These are phyloP conservation scores for Candida patagonica DNA, from an alignment of 805 yeast genomes.

Conservation along the genomic window DNA sequence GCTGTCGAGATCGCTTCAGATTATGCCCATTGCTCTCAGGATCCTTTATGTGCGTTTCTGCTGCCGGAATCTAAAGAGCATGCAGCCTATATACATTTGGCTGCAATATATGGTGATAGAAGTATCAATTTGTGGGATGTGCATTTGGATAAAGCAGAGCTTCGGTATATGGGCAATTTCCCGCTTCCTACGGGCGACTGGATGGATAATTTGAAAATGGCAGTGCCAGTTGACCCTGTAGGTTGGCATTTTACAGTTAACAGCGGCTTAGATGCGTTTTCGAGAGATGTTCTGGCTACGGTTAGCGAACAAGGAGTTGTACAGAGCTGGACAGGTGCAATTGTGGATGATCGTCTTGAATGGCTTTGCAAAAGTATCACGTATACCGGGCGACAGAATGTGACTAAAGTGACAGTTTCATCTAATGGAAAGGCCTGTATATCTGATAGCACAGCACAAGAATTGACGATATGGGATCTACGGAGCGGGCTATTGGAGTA, in stretches of 20 bases:
- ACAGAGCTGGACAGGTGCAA: constrained; percentile 37
- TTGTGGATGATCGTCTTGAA: constrained; percentile 23
- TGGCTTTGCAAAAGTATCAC: constrained; percentile 49
- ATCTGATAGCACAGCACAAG: constrained; percentile 43
- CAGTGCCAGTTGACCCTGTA: constrained; percentile 61
- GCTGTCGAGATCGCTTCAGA: constrained; percentile 8
- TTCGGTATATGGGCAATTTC: constrained; percentile 14
- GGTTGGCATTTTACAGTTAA: constrained; percentile 36
- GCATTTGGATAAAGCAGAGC: constrained; percentile 6
- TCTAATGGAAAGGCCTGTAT: constrained; percentile 69
- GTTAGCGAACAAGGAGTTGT: constrained; percentile 46
- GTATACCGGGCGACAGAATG: constrained; percentile 45
- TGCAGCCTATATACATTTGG: constrained; percentile 5
- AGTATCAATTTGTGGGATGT: constrained; percentile 18
- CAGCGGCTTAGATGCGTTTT: constrained; percentile 25
- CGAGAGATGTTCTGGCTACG: constrained; percentile 45
- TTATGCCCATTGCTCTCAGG: neutral
- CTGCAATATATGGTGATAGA: constrained; percentile 17
- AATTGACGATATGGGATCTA: constrained; percentile 73
- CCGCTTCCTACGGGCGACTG: constrained; percentile 18
- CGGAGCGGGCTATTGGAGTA: constrained; percentile 59
- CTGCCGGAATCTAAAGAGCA: constrained; percentile 28
- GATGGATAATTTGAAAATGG: constrained; percentile 32
- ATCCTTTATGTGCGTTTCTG: constrained; percentile 26
- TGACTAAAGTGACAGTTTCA: constrained; percentile 58